phyloP scores from a whole-genome alignment of 148 eudicot species.

The Diospyros lotus region DNA sequence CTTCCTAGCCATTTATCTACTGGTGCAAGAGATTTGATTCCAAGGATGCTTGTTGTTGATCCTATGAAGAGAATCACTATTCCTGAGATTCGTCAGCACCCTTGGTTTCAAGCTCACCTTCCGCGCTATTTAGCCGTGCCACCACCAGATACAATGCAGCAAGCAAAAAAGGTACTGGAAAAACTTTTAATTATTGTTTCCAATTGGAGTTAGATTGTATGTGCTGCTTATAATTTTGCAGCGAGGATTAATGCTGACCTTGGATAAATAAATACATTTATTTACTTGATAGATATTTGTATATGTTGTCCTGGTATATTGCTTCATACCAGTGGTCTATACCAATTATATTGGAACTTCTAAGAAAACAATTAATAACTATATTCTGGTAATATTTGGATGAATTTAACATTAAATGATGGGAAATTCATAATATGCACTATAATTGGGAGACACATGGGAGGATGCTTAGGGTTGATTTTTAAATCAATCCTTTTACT shows the following conservation, averaged over 20 bases:
- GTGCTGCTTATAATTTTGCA: slow-evolving; percentile 1
- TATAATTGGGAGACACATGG: neutral
- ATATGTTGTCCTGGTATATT: neutral
- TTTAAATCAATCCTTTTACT: no score
- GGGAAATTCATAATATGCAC: neutral
- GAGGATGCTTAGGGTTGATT: neutral
- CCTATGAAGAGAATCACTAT: slow-evolving; percentile 92
- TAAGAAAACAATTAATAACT: neutral
- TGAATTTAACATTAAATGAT: neutral
- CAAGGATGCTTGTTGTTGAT: slow-evolving; percentile 96
- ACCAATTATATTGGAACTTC: slow-evolving; percentile 40
- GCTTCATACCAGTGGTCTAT: neutral
- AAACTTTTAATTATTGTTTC: neutral
- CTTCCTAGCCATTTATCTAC: slow-evolving; percentile 94
- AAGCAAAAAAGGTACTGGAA: slow-evolving; percentile 76
- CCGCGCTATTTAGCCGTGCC: slow-evolving; percentile 95
- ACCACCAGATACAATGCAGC: slow-evolving; percentile 92
- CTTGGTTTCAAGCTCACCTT: slow-evolving; percentile 92
- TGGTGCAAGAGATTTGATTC: slow-evolving; percentile 89
- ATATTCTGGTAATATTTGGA: slow-evolving; percentile 1
- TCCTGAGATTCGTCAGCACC: slow-evolving; percentile 83
- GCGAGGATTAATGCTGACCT: neutral
- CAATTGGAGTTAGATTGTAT: neutral
- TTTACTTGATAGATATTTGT: neutral
- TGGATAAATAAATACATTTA: neutral